phyloP scores from a whole-genome alignment of 1,284 basidiomycete genomes.

The Moniliella sp. region DNA sequence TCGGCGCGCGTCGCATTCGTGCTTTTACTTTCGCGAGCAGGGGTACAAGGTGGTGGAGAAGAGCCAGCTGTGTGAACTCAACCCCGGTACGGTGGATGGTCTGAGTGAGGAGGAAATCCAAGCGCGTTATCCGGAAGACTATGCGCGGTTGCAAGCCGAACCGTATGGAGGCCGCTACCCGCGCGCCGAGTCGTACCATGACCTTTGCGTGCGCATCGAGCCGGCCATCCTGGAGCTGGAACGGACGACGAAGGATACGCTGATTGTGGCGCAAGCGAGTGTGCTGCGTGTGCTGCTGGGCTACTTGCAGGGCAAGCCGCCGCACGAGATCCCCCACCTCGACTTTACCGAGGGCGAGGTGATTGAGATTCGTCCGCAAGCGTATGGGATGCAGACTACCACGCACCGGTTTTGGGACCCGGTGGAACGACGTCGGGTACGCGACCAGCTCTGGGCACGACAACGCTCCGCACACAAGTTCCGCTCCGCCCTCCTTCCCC shows the following conservation, averaged over 20 bases:
- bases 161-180: constrained; percentile 62
- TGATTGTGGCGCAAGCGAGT: constrained; percentile 55
- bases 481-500: no score
- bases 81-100: constrained; percentile 62
- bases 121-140: constrained; percentile 75
- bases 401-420: constrained; percentile 27
- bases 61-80: constrained; percentile 87
- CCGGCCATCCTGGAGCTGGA: constrained; percentile 64
- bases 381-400: constrained; percentile 27
- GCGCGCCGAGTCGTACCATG: constrained; percentile 53
- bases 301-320: constrained; percentile 59
- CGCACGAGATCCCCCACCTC: constrained; percentile 83
- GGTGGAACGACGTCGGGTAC: constrained; percentile 12
- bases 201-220: constrained; percentile 45
- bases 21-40: constrained; percentile 65
- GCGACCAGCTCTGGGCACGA: constrained; percentile 21
- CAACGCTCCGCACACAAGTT: no score
- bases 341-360: constrained; percentile 44
- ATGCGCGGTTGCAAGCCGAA: constrained; percentile 70
- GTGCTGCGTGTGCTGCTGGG: constrained; percentile 73
- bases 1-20: constrained; percentile 73
- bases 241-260: constrained; percentile 50
- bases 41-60: constrained; percentile 60
- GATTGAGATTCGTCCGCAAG: constrained; percentile 26
- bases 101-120: constrained; percentile 70